A percentile compares a stretch with the other conserved stretches of the same genome.
Conservation (phyloP, 352 stramenopile species). For the Phytophthora sp. region DNA sequence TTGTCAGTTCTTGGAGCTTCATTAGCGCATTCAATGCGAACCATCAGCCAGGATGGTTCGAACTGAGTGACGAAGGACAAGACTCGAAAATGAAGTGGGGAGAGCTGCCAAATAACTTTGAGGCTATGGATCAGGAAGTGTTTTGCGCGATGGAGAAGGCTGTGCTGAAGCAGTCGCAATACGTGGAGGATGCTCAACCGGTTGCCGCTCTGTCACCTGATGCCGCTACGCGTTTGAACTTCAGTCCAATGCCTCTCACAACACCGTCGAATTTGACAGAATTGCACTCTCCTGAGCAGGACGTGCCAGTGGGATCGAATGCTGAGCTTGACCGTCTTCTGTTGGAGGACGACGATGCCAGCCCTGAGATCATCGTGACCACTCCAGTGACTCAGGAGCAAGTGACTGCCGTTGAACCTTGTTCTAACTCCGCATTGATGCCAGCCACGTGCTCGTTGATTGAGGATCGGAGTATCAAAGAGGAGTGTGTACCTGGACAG, state of each 20-base stretch:
- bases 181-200: background rate
- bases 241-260: too few relatives aligned
- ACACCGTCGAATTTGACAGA: background rate
- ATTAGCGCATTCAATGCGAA: constrained; percentile 18
- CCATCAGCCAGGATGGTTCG: constrained; percentile 31
- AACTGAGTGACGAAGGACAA: constrained; percentile 15
- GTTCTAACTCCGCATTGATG: too few relatives aligned
- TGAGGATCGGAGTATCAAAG: background rate
- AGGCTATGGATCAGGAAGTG: constrained; percentile 19
- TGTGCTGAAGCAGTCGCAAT: background rate
- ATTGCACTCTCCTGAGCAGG: constrained; percentile 2
- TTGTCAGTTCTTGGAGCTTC: constrained; percentile 26
- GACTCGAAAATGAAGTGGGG: constrained; percentile 11
- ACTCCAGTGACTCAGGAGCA: too few relatives aligned
- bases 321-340: constrained; percentile 17
- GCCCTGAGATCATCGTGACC: background rate
- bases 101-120: constrained; percentile 25
- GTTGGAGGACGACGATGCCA: constrained; percentile 22
- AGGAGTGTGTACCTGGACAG: background rate
- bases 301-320: constrained; percentile 7
- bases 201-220: background rate
- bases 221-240: background rate
- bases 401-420: too few relatives aligned
- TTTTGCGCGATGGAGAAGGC: constrained; percentile 18
- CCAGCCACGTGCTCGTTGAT: background rate